Evolutionary conservation across 306 rosid species (phyloP).

Genomic region (Vicia faba): DNA sequence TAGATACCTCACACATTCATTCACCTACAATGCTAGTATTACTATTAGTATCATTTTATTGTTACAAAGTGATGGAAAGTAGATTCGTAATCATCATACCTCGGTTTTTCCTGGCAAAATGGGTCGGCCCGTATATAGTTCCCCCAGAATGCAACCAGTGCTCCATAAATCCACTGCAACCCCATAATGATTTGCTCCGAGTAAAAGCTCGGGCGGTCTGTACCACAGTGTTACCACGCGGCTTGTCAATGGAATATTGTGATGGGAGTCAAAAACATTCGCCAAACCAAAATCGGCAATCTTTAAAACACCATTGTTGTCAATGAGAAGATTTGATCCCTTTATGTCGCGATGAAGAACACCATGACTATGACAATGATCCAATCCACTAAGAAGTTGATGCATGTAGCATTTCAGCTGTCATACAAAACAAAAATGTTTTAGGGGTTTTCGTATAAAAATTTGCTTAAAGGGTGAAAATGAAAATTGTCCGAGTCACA

Average conservation of each 20-base stretch:
- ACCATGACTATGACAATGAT: conserved; percentile 87
- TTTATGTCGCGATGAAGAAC: conserved; percentile 97
- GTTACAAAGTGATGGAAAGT: conserved; percentile 1
- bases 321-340: conserved; percentile 94
- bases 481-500: neutral
- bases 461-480: neutral
- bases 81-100: conserved; percentile 50
- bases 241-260: conserved; percentile 72
- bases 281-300: conserved; percentile 99
- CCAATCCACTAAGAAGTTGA: conserved; percentile 90
- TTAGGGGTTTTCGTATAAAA: conserved; percentile 37
- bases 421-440: conserved; percentile 29
- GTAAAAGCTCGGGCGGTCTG: conserved; percentile 97
- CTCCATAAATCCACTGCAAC: conserved; percentile 99
- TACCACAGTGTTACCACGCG: conserved; percentile 98
- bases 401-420: conserved; percentile 94
- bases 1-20: conserved; percentile 33
- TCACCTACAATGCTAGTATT: neutral
- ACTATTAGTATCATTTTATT: neutral
- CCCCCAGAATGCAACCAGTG: conserved; percentile 94
- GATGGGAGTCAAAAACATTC: conserved; percentile 68
- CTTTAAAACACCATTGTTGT: conserved; percentile 77
- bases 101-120: conserved; percentile 98
- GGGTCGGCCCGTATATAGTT: conserved; percentile 85
- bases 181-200: conserved; percentile 91